Evolutionary conservation across 768 basidiomycete species (phyloP).

Genomic region (Coprinopsis sp.): DNA sequence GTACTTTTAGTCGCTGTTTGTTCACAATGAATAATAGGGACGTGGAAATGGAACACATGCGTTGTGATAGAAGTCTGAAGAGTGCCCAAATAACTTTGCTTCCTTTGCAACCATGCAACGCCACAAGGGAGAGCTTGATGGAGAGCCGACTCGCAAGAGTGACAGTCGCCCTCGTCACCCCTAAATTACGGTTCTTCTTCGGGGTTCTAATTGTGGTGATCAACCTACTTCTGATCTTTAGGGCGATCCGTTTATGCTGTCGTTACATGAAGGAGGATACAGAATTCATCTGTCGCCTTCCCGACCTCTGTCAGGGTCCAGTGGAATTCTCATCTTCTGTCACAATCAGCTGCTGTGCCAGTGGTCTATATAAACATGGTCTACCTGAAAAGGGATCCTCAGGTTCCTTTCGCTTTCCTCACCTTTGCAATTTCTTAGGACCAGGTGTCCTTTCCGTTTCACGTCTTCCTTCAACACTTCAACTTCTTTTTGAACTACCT

Average conservation of each 20-base stretch:
- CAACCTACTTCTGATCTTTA: too few species aligned
- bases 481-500: neutral
- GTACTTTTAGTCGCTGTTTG: neutral
- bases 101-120: neutral
- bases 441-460: constrained; percentile 1
- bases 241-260: too few species aligned
- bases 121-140: neutral
- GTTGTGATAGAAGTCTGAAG: neutral
- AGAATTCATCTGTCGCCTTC: too few species aligned
- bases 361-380: neutral
- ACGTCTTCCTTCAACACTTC: neutral
- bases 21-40: neutral
- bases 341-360: neutral
- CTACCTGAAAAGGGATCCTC: neutral
- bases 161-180: too few species aligned
- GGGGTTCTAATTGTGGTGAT: too few species aligned
- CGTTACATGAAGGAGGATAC: too few species aligned
- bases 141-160: too few species aligned
- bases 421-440: neutral
- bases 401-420: neutral
- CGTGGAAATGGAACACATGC: neutral
- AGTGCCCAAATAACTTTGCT: neutral
- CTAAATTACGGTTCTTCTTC: too few species aligned
- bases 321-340: too few species aligned
- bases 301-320: too few species aligned